Percentiles rank a stretch among this genome's conserved stretches.
phyloP scores from a whole-genome alignment of 1,284 basidiomycete genomes.

The Puccinia horiana region DNA sequence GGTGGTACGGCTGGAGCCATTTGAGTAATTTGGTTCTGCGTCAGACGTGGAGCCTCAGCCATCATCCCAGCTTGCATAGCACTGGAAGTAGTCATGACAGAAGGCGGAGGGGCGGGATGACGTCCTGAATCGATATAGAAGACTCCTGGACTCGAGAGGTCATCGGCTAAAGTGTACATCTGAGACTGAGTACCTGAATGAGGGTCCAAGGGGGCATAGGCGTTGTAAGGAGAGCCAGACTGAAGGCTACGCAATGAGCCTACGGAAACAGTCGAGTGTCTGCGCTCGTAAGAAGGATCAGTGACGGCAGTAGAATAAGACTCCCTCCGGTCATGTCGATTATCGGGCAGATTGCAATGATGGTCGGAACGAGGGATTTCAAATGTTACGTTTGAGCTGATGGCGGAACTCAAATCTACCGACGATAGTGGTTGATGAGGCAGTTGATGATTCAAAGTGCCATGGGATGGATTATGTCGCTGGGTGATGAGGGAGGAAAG shows the following conservation, averaged over 20 bases:
- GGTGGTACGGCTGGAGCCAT: not conserved
- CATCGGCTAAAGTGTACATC: constrained; percentile 15
- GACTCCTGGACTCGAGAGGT: not conserved
- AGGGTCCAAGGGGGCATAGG: constrained; percentile 16
- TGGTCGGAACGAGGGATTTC: constrained; percentile 24
- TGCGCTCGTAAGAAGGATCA: constrained; percentile 25
- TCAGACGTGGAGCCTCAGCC: not conserved
- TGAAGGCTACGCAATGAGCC: constrained; percentile 30
- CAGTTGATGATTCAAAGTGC: not conserved
- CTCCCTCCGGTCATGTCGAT: constrained; percentile 19
- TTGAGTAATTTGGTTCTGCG: not conserved
- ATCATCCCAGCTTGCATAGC: constrained; percentile 2
- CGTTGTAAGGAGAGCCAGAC: not conserved
- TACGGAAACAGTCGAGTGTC: constrained; percentile 26
- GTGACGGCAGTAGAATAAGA: constrained; percentile 9
- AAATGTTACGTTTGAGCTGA: constrained; percentile 15
- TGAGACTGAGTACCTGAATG: constrained; percentile 13
- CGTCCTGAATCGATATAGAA: constrained; percentile 21
- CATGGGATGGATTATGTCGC: constrained; percentile 7
- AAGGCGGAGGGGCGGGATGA: constrained; percentile 1
- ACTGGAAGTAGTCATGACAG: not conserved
- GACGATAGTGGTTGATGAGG: constrained; percentile 3
- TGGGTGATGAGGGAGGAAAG: constrained; percentile 33
- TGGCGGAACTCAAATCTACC: constrained; percentile 9
- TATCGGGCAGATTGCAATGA: not conserved